Conservation (phyloP, 176 grass and related monocot species). For the Chloris gayana region DNA sequence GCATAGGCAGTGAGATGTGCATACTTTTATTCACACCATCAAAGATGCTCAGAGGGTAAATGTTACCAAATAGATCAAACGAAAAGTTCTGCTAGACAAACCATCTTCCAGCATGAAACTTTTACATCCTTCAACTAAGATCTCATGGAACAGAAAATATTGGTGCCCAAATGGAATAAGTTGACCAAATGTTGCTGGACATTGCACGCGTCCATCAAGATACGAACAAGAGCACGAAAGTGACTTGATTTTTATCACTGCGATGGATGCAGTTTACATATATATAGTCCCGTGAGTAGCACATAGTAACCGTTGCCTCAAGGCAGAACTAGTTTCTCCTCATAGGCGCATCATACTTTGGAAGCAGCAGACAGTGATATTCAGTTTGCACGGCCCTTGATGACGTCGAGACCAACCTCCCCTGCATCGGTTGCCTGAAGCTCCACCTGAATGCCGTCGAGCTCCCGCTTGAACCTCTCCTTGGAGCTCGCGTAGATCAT, state of each 20-base stretch:
- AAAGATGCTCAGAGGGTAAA: too few species aligned
- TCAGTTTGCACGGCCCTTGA: slow-evolving; percentile 53
- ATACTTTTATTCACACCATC: too few species aligned
- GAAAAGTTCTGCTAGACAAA: too few species aligned
- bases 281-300: slow-evolving; percentile 22
- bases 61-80: too few species aligned
- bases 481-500: slow-evolving; percentile 59
- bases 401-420: slow-evolving; percentile 50
- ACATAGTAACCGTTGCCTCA: slow-evolving; percentile 23
- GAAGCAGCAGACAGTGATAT: neutral
- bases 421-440: slow-evolving; percentile 46
- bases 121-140: too few species aligned
- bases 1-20: too few species aligned
- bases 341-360: neutral
- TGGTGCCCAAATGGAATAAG: too few species aligned
- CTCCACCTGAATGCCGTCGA: slow-evolving; percentile 60
- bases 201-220: too few species aligned
- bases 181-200: too few species aligned
- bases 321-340: slow-evolving; percentile 18
- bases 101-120: too few species aligned
- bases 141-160: too few species aligned
- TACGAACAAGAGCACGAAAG: neutral
- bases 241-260: slow-evolving; percentile 31
- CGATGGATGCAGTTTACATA: slow-evolving; percentile 20
- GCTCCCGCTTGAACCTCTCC: slow-evolving; percentile 65